phyloP scores from a whole-genome alignment of 441 rosid species.

The Populus trichocarpa region DNA sequence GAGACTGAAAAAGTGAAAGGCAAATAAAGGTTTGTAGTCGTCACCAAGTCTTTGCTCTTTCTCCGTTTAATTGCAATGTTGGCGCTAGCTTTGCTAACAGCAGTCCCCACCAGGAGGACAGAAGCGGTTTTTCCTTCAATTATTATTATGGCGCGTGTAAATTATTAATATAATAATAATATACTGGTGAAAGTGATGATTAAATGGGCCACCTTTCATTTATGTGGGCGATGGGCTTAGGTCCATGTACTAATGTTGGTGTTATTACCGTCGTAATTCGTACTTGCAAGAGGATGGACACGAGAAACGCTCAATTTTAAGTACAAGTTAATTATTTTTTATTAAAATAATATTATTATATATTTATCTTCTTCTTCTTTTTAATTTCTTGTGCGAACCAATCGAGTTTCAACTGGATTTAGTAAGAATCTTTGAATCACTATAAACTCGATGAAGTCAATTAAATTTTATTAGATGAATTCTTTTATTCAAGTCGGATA shows the following conservation, averaged over 20 bases:
- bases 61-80: background rate
- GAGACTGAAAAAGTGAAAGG: background rate
- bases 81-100: slow-evolving; percentile 11
- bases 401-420: no score
- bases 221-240: background rate
- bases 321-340: no score
- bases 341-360: no score
- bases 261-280: no score
- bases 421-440: no score
- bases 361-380: no score
- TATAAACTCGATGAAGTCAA: no score
- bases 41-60: background rate
- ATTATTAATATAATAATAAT: background rate
- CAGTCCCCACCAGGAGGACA: slow-evolving; percentile 8
- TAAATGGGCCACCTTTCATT: background rate
- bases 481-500: no score
- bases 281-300: no score
- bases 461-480: no score
- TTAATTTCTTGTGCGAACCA: no score
- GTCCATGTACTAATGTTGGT: background rate
- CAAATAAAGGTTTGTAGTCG: background rate
- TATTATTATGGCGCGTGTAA: background rate
- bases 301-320: no score
- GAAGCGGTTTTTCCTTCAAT: background rate
- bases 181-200: background rate